Evolutionary conservation across 345 rosid species (phyloP).

Genomic region (Arabis hirsuta): DNA sequence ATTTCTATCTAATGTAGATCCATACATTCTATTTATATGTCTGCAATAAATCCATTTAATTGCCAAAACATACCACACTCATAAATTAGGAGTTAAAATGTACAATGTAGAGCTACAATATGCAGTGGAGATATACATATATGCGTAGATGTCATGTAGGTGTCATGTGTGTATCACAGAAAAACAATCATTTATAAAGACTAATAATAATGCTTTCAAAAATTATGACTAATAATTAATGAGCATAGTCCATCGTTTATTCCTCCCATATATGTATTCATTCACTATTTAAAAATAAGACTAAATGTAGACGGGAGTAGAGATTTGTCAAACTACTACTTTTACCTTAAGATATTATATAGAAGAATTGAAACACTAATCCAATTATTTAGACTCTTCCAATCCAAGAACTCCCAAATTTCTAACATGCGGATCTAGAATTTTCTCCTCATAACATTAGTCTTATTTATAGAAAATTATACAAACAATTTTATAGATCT

Average conservation of each 20-base stretch:
- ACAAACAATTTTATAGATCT: conserved; percentile 12
- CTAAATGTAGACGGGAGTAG: conserved; percentile 36
- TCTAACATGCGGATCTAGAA: conserved; percentile 33
- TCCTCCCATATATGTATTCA: conserved; percentile 1
- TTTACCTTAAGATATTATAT: conserved; percentile 20
- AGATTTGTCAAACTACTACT: conserved; percentile 40
- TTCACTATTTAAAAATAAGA: conserved; percentile 15
- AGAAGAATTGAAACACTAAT: conserved; percentile 24
- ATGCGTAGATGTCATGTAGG: conserved; percentile 10
- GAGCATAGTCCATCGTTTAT: not conserved
- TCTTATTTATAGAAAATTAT: not conserved
- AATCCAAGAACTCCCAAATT: conserved; percentile 28
- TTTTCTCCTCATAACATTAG: conserved; percentile 24
- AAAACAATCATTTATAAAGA: not conserved
- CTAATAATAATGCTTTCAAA: not conserved
- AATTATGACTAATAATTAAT: too few species aligned
- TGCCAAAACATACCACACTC: not conserved
- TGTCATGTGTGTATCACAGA: conserved; percentile 22
- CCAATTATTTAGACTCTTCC: conserved; percentile 17
- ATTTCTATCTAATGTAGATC: not conserved
- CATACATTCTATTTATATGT: not conserved
- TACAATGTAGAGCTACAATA: not conserved
- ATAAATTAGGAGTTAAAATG: conserved; percentile 16
- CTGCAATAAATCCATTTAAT: not conserved
- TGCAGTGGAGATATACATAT: not conserved